Evolutionary conservation across 805 yeast species (phyloP).

Genomic region (Metschnikowia vanudenii): DNA sequence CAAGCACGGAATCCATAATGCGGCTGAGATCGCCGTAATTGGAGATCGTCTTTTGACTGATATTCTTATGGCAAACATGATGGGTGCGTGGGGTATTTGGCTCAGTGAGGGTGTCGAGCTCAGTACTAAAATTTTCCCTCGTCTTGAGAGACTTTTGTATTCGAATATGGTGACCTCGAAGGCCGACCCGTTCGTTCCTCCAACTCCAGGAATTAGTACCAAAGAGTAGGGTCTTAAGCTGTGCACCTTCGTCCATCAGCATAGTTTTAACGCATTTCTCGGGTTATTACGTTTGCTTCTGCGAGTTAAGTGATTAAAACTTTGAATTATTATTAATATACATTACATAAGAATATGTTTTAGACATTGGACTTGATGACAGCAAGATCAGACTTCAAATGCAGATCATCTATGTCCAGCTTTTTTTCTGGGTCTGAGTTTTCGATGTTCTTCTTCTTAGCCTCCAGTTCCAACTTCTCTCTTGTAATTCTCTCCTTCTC

Average conservation of each 20-base stretch:
- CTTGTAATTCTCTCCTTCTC: slow-evolving; percentile 30
- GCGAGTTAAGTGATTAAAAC: background rate
- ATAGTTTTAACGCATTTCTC: no score
- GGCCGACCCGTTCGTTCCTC: slow-evolving; percentile 19
- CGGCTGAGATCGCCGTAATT: slow-evolving; percentile 73
- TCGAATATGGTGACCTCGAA: slow-evolving; percentile 15
- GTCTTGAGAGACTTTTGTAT: slow-evolving; percentile 47
- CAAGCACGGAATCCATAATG: slow-evolving; percentile 41
- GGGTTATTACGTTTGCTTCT: no score
- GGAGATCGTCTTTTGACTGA: slow-evolving; percentile 94
- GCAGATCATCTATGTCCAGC: background rate
- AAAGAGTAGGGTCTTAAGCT: background rate
- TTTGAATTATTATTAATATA: background rate
- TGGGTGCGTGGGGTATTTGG: slow-evolving; percentile 90
- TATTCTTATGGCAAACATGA: slow-evolving; percentile 87
- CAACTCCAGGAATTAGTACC: slow-evolving; percentile 11
- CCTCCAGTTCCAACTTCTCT: slow-evolving; percentile 3
- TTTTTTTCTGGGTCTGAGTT: background rate
- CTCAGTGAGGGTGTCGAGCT: slow-evolving; percentile 68
- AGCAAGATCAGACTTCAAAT: slow-evolving; percentile 3
- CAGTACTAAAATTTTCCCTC: slow-evolving; percentile 51
- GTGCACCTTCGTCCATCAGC: no score
- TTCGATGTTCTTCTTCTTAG: background rate
- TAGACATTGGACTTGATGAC: slow-evolving; percentile 6
- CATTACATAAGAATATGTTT: background rate